Percentiles rank a stretch among this genome's conserved stretches.
phyloP scores from a whole-genome alignment of 805 yeast species.

The Candida glaebosa region DNA sequence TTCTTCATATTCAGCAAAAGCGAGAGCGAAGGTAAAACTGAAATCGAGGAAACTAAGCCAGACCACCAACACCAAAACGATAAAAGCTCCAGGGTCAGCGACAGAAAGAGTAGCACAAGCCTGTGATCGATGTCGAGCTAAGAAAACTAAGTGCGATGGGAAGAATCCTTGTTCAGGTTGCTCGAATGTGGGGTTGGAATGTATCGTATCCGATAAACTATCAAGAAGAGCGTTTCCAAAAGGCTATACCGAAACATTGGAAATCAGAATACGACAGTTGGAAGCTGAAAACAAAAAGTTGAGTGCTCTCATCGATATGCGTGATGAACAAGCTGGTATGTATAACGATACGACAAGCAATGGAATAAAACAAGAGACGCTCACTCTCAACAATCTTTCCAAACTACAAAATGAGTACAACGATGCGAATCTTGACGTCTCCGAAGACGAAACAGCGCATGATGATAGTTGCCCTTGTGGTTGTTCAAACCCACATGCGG shows the following conservation, averaged over 20 bases:
- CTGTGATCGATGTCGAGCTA: constrained; percentile 83
- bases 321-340: constrained; percentile 59
- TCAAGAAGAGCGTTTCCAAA: constrained; percentile 84
- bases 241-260: constrained; percentile 88
- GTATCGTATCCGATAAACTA: constrained; percentile 84
- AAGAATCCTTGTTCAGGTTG: constrained; percentile 78
- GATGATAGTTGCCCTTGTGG: constrained; percentile 50
- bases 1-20: neutral
- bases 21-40: constrained; percentile 6
- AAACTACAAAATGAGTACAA: neutral
- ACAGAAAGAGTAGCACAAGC: constrained; percentile 82
- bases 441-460: constrained; percentile 14
- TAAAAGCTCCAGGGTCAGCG: constrained; percentile 64
- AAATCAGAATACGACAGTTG: constrained; percentile 80
- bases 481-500: constrained; percentile 52
- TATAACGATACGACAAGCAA: constrained; percentile 18
- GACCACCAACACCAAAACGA: constrained; percentile 35
- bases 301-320: constrained; percentile 56
- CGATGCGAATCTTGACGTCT: neutral
- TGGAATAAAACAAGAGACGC: neutral
- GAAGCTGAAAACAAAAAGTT: constrained; percentile 77
- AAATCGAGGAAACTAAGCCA: constrained; percentile 1
- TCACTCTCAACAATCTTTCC: constrained; percentile 1
- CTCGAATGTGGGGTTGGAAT: constrained; percentile 78
- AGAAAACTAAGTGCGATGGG: constrained; percentile 78